phyloP scores from a whole-genome alignment of 2,329 filamentous ascomycete species.

The Arthrobotrys megalospora region DNA sequence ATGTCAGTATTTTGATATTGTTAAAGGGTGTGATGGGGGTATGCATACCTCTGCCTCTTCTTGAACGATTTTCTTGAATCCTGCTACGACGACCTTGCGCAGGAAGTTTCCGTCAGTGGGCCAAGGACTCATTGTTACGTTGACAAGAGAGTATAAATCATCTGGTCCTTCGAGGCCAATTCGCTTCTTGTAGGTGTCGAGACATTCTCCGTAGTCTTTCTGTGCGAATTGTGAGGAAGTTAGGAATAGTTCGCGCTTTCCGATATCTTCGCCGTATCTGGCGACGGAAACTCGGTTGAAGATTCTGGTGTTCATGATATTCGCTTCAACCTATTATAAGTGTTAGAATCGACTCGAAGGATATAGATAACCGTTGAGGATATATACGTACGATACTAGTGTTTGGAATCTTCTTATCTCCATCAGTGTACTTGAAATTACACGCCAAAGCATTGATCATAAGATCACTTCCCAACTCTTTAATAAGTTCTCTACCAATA shows the following conservation, averaged over 20 bases:
- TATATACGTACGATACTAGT: conserved; percentile 14
- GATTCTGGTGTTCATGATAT: conserved; percentile 69
- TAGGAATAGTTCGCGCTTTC: no score
- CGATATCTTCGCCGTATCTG: no score
- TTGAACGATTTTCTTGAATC: conserved; percentile 65
- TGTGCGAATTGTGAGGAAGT: conserved; percentile 64
- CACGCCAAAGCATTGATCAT: conserved; percentile 70
- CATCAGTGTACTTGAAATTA: conserved; percentile 69
- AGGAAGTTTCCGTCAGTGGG: conserved; percentile 68
- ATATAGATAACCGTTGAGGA: background rate
- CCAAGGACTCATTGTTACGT: conserved; percentile 71
- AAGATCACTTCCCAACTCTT: conserved; percentile 69
- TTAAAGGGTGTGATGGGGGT: background rate
- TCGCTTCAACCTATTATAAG: conserved; percentile 69
- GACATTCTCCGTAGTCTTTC: conserved; percentile 69
- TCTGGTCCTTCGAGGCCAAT: conserved; percentile 67
- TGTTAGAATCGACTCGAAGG: background rate
- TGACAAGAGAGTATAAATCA: conserved; percentile 69
- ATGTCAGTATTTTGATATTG: conserved; percentile 1
- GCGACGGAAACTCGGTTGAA: no score
- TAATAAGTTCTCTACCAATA: conserved; percentile 68
- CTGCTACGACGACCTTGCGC: conserved; percentile 66
- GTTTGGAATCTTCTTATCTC: conserved; percentile 66
- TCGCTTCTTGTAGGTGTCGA: conserved; percentile 68
- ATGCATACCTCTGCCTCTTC: conserved; percentile 62